Conservation (phyloP, 2,329 filamentous ascomycete genomes). For the Pyrenochaeta sp. region DNA sequence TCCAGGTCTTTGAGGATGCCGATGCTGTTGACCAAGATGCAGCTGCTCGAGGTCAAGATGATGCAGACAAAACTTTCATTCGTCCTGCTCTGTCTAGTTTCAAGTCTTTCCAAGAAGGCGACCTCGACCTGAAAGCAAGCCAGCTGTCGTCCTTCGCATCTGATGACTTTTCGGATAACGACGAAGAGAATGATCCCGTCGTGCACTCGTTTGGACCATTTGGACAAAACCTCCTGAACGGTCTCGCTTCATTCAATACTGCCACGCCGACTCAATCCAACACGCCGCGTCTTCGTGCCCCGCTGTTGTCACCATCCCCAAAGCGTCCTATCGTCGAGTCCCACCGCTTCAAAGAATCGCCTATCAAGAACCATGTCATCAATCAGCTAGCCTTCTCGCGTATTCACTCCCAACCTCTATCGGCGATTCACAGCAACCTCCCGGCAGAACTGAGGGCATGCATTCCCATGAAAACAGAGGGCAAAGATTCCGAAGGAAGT, state of each 20-base stretch:
- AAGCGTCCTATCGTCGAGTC: conserved; percentile 33
- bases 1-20: conserved; percentile 50
- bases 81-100: conserved; percentile 34
- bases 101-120: conserved; percentile 24
- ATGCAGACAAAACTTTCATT: conserved; percentile 41
- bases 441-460: conserved; percentile 64
- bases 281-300: conserved; percentile 33
- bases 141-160: conserved; percentile 41
- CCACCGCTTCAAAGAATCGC: conserved; percentile 47
- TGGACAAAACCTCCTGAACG: conserved; percentile 82
- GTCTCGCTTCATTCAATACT: conserved; percentile 78
- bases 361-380: conserved; percentile 82
- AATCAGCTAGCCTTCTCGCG: conserved; percentile 97
- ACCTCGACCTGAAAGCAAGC: conserved; percentile 31
- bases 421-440: conserved; percentile 86
- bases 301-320: conserved; percentile 40
- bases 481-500: conserved; percentile 26
- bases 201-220: conserved; percentile 92
- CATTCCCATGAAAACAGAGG: conserved; percentile 26
- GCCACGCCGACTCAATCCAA: conserved; percentile 61
- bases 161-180: conserved; percentile 72
- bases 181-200: conserved; percentile 96
- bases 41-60: conserved; percentile 27
- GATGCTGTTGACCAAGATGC: conserved; percentile 37
- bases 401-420: conserved; percentile 87